phyloP scores from a whole-genome alignment of 768 basidiomycete genomes.

The Suillus subaureus region DNA sequence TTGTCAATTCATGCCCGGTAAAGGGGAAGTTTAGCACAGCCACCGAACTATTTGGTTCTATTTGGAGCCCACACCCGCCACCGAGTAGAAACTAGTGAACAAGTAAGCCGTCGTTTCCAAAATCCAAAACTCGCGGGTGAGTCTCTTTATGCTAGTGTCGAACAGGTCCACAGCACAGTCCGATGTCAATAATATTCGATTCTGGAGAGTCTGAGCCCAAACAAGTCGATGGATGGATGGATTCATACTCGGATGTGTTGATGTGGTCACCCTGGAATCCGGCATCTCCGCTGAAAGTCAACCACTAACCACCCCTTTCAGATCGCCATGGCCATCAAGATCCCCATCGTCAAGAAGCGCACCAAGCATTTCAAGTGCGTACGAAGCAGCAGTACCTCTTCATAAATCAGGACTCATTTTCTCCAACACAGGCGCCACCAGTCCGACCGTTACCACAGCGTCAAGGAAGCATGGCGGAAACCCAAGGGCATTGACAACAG shows the following conservation, averaged over 20 bases:
- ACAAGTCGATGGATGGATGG: conserved; percentile 25
- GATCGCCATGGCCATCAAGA: conserved; percentile 49
- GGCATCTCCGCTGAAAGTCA: conserved; percentile 1
- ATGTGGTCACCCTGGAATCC: background rate
- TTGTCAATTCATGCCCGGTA: too few species aligned
- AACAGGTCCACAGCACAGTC: conserved; percentile 10
- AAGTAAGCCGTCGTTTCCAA: conserved; percentile 46
- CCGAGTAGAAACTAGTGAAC: conserved; percentile 10
- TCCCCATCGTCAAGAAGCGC: conserved; percentile 93
- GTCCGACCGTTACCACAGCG: conserved; percentile 95
- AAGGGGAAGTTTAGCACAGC: background rate
- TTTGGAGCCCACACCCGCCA: background rate
- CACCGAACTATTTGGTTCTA: conserved; percentile 1
- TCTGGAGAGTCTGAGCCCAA: conserved; percentile 6
- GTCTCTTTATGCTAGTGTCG: conserved; percentile 19
- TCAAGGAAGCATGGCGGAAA: conserved; percentile 99
- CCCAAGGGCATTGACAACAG: conserved; percentile 99
- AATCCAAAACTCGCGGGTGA: conserved; percentile 59
- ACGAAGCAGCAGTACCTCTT: conserved; percentile 10
- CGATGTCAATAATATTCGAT: background rate
- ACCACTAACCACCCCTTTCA: conserved; percentile 23
- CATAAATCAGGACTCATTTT: conserved; percentile 15
- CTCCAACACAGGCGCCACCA: conserved; percentile 81
- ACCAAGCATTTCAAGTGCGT: conserved; percentile 95
- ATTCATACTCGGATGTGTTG: conserved; percentile 24